Evolutionary conservation across 2,329 filamentous ascomycete genomes (phyloP), one percentile per base, ranked within the genome.

Genomic region (Scolecobasidium constrictum): DNA sequence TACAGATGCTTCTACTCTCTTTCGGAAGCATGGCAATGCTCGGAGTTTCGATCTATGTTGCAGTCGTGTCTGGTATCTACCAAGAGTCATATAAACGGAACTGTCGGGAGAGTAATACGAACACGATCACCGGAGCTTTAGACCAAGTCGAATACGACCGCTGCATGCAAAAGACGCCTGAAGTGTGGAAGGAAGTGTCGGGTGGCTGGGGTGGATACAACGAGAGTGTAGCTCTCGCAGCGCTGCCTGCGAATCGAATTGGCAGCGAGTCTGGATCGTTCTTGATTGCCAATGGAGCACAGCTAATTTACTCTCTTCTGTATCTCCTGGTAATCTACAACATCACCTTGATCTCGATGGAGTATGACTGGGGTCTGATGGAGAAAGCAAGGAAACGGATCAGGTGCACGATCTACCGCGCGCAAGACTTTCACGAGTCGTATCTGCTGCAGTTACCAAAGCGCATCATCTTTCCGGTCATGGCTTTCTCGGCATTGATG

Each of bases 271-370:
- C 56, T 4, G 35, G 53, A 3, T 52, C 51, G 1, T 58, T 56
- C 22, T 46, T 44, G 23, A 56, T 56, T 11, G 45, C 46, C 16
- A 57, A 57, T 43, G 53, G 53, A 17, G 55, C 54, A 4, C 53
- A 58, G 37, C 53, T 56, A 33, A 50, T 58, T 15, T 58, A 56
- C 43, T 56, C 52, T 2, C 46, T 58, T 3, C 47, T 58, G 2
- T 58, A 58, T 42, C 46, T 57, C 3, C 52, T 58, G 45, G 38
- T 59, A 28, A 52, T 58, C 16, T 58, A 58, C 39, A 56, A 58
- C 41, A 48, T 57, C 38, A 56, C 53, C 1, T 48, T 57, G 13
- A 45, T 56, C 35, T 48, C 41, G 28, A 50, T 53, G 48, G 56
- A 58, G 42, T 26, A 49, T 15, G 50, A 54, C n/a, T 60, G 54